Base-by-base conservation (phyloP, 306 rosid species). In the Erythrophleum fordii region DNA sequence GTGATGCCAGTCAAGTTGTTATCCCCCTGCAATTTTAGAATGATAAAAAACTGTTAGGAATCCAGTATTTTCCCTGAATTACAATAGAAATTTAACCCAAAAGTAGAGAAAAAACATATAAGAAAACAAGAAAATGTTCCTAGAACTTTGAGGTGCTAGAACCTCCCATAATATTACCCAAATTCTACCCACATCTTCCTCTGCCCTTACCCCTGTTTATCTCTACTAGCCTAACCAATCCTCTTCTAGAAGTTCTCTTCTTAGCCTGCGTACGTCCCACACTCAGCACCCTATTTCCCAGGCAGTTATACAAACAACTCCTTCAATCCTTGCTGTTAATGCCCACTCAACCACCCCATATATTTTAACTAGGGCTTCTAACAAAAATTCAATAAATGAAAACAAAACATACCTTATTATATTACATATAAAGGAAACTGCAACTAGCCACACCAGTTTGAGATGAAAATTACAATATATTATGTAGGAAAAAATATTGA, bases 1-100 rank as follows among this genome's bases (percentile, higher is more conserved):
- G 95, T 91, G 75, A 95, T 73, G 77, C 95, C 95, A 1, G 88
- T 83, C 89, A 95, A 91, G 88, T 81, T 89, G 85, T 51, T 87
- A 81, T 92, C 92, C 73, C 95, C 98, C 98, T 91, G 82, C 69
- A 87, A 84, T 77, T 83, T 61, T 23, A 72, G 35, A 52, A 79
- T 56, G 41, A 66, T 22, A 83, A 68, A 37, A 73, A 68, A 53
- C 12, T 1, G 66, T 59, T 13, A 59, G n/a, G 66, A 28, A 59
- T 5, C 20, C 39, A 59, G 66, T 28, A 59, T 26, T 59, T 59
- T 26, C 66, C 37, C 25, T 59, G n/a, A 59, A 59, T 25, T 12
- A 59, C 5, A 17, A 59, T 11, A 25, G 35, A 59, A 26, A 11
- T 11, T 26, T 25, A 26, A 59, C 66, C 66, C 66, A 26, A 59